These are phyloP conservation scores for Fusarium papillatum DNA, from an alignment of 2,329 filamentous ascomycete genomes.

Conservation along the genomic window DNA sequence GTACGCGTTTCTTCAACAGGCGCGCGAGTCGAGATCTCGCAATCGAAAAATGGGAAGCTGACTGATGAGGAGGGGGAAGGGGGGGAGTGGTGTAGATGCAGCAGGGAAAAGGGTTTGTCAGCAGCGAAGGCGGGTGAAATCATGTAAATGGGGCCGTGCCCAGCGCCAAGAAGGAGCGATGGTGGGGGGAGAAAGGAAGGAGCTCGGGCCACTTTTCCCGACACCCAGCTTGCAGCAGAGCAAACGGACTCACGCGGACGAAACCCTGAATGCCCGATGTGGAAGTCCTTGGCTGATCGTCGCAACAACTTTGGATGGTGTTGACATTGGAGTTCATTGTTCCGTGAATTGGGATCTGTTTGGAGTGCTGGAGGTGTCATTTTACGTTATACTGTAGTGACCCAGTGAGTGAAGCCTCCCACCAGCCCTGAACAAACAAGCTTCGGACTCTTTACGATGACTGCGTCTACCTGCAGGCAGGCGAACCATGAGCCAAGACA, in stretches of 20 bases:
- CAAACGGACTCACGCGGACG: background rate
- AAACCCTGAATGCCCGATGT: constrained; percentile 12
- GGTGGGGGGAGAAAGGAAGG: constrained; percentile 6
- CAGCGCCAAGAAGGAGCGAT: background rate
- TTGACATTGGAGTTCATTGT: background rate
- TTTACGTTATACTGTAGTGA: too few relatives aligned
- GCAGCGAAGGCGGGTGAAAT: constrained; percentile 27
- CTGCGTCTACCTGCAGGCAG: background rate
- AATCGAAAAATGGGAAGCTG: constrained; percentile 29
- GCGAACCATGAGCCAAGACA: background rate
- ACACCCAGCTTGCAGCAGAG: background rate
- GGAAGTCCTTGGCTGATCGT: constrained; percentile 11
- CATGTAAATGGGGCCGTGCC: constrained; percentile 7
- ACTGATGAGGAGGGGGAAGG: constrained; percentile 29
- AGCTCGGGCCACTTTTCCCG: constrained; percentile 30
- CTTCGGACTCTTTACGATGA: background rate
- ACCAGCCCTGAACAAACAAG: background rate
- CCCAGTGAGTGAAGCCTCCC: background rate
- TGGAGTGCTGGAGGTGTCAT: background rate
- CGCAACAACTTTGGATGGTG: background rate
- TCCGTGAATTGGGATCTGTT: background rate
- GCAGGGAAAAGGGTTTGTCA: constrained; percentile 44
- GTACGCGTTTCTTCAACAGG: background rate
- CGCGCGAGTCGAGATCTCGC: constrained; percentile 8
- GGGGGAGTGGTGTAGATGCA: constrained; percentile 33